Conservation (phyloP, 2,329 filamentous ascomycete species). For the Incumbomyces lentus region DNA sequence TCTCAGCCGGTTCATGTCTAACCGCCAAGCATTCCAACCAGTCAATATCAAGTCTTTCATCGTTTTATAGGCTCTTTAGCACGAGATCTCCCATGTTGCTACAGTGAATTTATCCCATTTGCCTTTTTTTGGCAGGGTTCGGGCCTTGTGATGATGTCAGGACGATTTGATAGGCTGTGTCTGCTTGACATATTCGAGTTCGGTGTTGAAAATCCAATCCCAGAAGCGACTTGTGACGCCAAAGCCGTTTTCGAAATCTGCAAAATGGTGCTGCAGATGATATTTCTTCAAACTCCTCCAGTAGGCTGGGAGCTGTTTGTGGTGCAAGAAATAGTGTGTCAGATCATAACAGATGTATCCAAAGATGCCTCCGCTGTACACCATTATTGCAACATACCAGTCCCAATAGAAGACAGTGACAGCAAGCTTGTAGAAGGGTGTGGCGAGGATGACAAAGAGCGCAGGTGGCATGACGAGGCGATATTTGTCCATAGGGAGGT, state of each 20-base stretch:
- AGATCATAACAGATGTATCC: conserved; percentile 94
- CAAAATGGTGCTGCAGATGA: conserved; percentile 92
- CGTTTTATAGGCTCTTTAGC: no score
- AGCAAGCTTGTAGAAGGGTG: conserved; percentile 86
- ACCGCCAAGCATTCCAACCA: no score
- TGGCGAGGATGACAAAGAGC: conserved; percentile 71
- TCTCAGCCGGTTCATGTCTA: no score
- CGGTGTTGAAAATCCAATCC: conserved; percentile 85
- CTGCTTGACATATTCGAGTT: conserved; percentile 46
- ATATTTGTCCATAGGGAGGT: conserved; percentile 97
- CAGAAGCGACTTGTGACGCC: conserved; percentile 95
- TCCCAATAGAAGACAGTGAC: conserved; percentile 72
- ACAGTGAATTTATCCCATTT: background rate
- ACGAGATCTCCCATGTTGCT: no score
- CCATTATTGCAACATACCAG: conserved; percentile 69
- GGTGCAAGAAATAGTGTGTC: conserved; percentile 98
- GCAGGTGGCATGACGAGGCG: conserved; percentile 94
- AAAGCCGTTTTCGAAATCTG: conserved; percentile 95
- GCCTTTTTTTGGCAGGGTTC: background rate
- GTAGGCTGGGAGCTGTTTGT: conserved; percentile 81
- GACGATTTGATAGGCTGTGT: conserved; percentile 20
- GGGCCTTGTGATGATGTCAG: background rate
- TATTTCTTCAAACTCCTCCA: conserved; percentile 95
- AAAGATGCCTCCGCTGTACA: conserved; percentile 84
- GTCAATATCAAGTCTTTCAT: no score